phyloP scores from a whole-genome alignment of 169 alveolate species.

The Plasmodium chabaudi region DNA sequence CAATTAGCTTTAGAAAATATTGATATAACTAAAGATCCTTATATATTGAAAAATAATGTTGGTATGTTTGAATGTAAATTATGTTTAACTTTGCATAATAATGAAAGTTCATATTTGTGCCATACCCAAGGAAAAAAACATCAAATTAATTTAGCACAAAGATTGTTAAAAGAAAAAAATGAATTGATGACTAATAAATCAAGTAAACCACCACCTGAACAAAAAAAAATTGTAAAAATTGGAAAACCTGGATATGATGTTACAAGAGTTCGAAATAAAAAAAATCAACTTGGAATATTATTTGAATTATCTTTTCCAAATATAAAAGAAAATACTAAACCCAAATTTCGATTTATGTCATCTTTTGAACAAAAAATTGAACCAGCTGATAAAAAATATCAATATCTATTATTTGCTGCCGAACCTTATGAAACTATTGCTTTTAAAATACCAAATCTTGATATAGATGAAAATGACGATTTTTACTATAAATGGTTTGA shows the following conservation, averaged over 20 bases:
- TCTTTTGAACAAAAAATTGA: constrained; percentile 96
- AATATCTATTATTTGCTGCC: constrained; percentile 97
- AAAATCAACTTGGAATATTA: constrained; percentile 93
- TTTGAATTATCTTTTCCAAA: constrained; percentile 98
- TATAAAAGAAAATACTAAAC: constrained; percentile 88
- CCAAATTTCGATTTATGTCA: constrained; percentile 96
- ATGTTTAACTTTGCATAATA: constrained; percentile 98
- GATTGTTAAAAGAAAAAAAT: constrained; percentile 95
- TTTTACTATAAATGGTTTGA: constrained; percentile 94
- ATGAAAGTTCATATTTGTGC: constrained; percentile 98
- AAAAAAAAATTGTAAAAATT: constrained; percentile 89
- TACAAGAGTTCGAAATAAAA: constrained; percentile 94
- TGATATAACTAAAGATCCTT: constrained; percentile 97
- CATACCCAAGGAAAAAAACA: constrained; percentile 99
- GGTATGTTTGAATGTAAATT: constrained; percentile 94
- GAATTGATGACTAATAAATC: constrained; percentile 75
- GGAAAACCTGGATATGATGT: constrained; percentile 99
- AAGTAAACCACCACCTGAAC: constrained; percentile 61
- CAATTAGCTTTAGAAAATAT: constrained; percentile 96
- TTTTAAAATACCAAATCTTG: constrained; percentile 96
- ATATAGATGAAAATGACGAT: constrained; percentile 92
- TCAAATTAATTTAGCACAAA: constrained; percentile 95
- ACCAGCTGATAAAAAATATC: constrained; percentile 95
- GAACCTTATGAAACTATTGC: constrained; percentile 98
- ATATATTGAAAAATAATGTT: constrained; percentile 96